A percentile compares a stretch with the other conserved stretches of the same genome.
Conservation (phyloP, 495 filamentous ascomycete genomes). For the Podospora sp. region DNA sequence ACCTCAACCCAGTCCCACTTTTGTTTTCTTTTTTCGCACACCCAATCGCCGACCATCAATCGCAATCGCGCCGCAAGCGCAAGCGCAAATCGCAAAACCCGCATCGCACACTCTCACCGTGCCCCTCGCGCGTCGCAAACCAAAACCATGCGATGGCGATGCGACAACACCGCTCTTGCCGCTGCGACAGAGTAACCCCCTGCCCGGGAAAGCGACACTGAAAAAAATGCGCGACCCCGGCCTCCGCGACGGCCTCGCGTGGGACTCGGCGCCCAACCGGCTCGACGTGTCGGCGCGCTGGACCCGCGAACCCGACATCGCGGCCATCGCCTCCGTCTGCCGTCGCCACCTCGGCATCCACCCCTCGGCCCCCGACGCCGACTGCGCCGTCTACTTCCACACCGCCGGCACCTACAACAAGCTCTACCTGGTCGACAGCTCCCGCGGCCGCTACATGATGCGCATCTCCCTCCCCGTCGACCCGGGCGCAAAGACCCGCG, state of each 20-base stretch:
- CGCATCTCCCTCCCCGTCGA: slow-evolving; percentile 59
- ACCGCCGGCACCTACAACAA: slow-evolving; percentile 39
- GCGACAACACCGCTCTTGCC: background rate
- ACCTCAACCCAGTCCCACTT: slow-evolving; percentile 11
- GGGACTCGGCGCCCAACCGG: slow-evolving; percentile 28
- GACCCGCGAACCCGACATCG: slow-evolving; percentile 36
- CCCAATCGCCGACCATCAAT: slow-evolving; percentile 9
- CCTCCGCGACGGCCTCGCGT: slow-evolving; percentile 30
- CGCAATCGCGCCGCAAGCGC: background rate
- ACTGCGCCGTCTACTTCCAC: slow-evolving; percentile 29
- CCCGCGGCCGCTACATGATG: slow-evolving; percentile 42
- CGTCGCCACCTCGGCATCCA: slow-evolving; percentile 31
- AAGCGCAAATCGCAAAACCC: background rate
- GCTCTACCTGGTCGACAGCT: slow-evolving; percentile 40
- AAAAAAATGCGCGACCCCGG: slow-evolving; percentile 30
- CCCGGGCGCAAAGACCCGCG: slow-evolving; percentile 53
- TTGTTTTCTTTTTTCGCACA: slow-evolving; percentile 16
- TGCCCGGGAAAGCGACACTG: too few relatives aligned
- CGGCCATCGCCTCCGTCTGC: slow-evolving; percentile 30
- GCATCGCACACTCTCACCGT: background rate
- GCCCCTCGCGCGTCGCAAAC: background rate
- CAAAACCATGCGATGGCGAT: background rate
- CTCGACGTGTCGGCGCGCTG: slow-evolving; percentile 33
- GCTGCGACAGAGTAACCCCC: too few relatives aligned
- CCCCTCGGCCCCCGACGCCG: slow-evolving; percentile 4